phyloP scores from a whole-genome alignment of 2,329 filamentous ascomycete genomes.

The Cladophialophora psammophila region DNA sequence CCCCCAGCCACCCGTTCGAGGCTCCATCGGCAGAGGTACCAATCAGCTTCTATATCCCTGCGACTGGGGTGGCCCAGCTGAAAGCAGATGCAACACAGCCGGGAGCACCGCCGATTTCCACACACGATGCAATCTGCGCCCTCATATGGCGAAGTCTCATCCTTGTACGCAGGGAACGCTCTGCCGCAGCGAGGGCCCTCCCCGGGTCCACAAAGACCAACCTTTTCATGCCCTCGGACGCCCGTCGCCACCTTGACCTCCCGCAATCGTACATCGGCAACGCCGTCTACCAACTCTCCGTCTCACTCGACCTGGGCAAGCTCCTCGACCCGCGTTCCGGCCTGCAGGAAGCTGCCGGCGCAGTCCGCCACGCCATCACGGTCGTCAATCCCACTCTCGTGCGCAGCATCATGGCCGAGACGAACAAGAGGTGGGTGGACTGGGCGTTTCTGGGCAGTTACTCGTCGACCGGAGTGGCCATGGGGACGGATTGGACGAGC shows the following conservation, averaged over 20 bases:
- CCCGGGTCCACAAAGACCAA: neutral
- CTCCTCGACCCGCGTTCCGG: constrained; percentile 1
- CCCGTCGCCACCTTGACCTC: constrained; percentile 18
- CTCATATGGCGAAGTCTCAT: constrained; percentile 22
- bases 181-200: neutral
- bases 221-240: constrained; percentile 23
- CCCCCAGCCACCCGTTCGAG: constrained; percentile 15
- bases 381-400: constrained; percentile 14
- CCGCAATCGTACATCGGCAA: constrained; percentile 20
- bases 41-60: constrained; percentile 7
- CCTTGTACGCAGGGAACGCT: constrained; percentile 12
- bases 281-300: constrained; percentile 22
- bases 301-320: constrained; percentile 7
- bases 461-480: constrained; percentile 19
- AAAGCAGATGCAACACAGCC: constrained; percentile 19
- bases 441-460: constrained; percentile 21
- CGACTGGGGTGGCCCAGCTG: constrained; percentile 14
- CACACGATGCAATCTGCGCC: constrained; percentile 22
- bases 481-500: constrained; percentile 28
- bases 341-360: constrained; percentile 18
- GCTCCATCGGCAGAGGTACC: constrained; percentile 2
- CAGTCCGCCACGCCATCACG: constrained; percentile 16
- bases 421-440: constrained; percentile 17
- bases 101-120: constrained; percentile 7
- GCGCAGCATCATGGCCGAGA: constrained; percentile 15